Evolutionary conservation across 139 green algal genomes (phyloP), one percentile per base, ranked within the genome.

Genomic region (Tetradesmus obliquus): DNA sequence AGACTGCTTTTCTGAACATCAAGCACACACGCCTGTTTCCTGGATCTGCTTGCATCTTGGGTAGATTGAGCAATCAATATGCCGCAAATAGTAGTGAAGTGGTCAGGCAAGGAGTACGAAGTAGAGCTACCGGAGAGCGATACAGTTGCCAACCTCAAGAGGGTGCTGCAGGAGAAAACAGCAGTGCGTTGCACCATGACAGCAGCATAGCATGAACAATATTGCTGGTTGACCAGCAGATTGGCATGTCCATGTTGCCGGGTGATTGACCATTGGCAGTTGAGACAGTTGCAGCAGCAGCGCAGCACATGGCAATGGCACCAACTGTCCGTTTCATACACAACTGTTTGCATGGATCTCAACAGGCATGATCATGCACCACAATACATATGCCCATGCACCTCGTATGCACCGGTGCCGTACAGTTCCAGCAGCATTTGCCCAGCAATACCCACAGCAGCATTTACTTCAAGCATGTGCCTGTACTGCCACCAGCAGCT

Each of bases 101-200:
- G 95, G 95, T 92, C 62, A 57, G 93, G 93, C 0, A 90, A 94
- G 79, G 94, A 96, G n/a, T 90, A 96, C 20, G 54, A 51, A 1
- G 55, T 97, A 1, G 10, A 87, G 13, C 32, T 93, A 6, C 72
- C 86, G 3, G 72, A 90, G 0, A 54, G 58, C 0, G 95, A 97
- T 13, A 97, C 94, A 0, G 95, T 97, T 3, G 88, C 87, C 19
- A 82, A 12, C 8, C 66, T 98, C 3, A 98, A 97, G 82, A 88
- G 94, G 45, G 88, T 91, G 74, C 93, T 98, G 22, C 93, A 96
- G 91, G 58, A 82, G 4, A 79, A 95, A 24, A 98, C 96, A 2
- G 88, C 92, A 7, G 90, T 95, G 24, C 71, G 90, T 13, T 24
- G 17, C 32, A 45, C 32, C 32, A 13, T n/a, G 32, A 57, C 24